These are phyloP conservation scores for Penicillium herquei DNA, from an alignment of 495 filamentous ascomycete species.

Conservation along the genomic window DNA sequence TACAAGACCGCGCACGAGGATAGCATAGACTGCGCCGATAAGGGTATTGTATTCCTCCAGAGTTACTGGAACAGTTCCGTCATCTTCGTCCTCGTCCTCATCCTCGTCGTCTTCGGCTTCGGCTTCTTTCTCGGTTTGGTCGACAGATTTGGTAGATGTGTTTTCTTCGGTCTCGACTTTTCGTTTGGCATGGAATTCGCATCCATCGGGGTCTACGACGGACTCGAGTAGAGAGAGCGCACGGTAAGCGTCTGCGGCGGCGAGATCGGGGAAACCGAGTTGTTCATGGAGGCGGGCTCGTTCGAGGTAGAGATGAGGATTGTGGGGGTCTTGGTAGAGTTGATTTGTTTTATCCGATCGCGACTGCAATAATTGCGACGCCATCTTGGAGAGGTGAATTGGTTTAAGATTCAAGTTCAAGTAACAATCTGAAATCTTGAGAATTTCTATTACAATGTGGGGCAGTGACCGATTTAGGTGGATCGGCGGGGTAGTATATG, in stretches of 20 bases:
- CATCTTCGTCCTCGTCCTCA: constrained; percentile 24
- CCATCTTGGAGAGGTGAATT: not conserved
- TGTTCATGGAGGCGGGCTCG: constrained; percentile 68
- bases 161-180: constrained; percentile 16
- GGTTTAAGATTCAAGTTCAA: not conserved
- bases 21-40: constrained; percentile 38
- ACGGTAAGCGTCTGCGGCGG: constrained; percentile 85
- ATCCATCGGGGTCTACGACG: constrained; percentile 57
- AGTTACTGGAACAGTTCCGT: constrained; percentile 37
- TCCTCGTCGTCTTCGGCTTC: constrained; percentile 29
- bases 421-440: too few relatives aligned
- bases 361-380: constrained; percentile 18
- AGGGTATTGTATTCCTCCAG: constrained; percentile 40
- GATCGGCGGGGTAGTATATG: constrained; percentile 8
- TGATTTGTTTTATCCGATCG: constrained; percentile 25
- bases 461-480: constrained; percentile 1
- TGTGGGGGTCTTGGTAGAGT: constrained; percentile 62
- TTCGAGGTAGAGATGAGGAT: constrained; percentile 71
- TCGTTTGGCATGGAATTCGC: constrained; percentile 41
- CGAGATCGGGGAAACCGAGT: constrained; percentile 85
- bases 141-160: not conserved
- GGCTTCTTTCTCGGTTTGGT: constrained; percentile 10
- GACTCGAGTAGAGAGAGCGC: constrained; percentile 84
- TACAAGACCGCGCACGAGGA: constrained; percentile 56
- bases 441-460: constrained; percentile 2